Base-by-base conservation (phyloP, 2,329 filamentous ascomycete genomes). In the Arthrobotrys conoides region DNA sequence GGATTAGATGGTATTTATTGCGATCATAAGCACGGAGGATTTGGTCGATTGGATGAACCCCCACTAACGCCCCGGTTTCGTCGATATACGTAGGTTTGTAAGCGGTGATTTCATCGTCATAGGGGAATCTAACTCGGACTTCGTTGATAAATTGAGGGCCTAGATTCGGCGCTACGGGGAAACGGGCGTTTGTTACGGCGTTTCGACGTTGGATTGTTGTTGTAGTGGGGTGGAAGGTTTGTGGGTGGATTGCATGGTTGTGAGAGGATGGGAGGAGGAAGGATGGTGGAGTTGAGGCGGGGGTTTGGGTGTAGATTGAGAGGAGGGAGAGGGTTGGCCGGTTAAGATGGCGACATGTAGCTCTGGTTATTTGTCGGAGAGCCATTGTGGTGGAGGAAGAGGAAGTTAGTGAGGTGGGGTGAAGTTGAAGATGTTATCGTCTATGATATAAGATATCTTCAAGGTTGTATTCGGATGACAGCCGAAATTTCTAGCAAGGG, bases 101-200 rank as follows among this genome's bases (percentile, higher is more conserved):
- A 12, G 61, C 59, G 12, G 73, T 71, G 51, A 77, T 77, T 71
- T 77, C 73, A 22, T 77, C 73, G n/a, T 77, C 73, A 53, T 77
- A 77, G 24, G 73, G 73, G 55, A 64, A 71, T 3, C 73, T 61
- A 12, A 77, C 73, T 12, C 73, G 73, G 30, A 36, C 44, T 41
- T 71, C 67, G 12, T 67, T 48, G 68, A 77, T 77, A 67, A 71
- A 77, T 55, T 77, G 73, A 0, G 73, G 73, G 8, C 73, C 73
- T 16, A 77, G 44, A 44, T 71, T 71, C n/a, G 73, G 73, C 0
- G 67, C 49, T 59, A 67, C 67, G 30, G 73, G 73, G 61, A 71
- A 77, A 24, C 57, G 55, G 61, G 61, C 33, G n/a, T 24, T 22
- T 24, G 30, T 44, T 61, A 12, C 10, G 36, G 27, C 20, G 38